Evolutionary conservation across 306 rosid species (phyloP).

Genomic region (Casuarina cunninghamiana): DNA sequence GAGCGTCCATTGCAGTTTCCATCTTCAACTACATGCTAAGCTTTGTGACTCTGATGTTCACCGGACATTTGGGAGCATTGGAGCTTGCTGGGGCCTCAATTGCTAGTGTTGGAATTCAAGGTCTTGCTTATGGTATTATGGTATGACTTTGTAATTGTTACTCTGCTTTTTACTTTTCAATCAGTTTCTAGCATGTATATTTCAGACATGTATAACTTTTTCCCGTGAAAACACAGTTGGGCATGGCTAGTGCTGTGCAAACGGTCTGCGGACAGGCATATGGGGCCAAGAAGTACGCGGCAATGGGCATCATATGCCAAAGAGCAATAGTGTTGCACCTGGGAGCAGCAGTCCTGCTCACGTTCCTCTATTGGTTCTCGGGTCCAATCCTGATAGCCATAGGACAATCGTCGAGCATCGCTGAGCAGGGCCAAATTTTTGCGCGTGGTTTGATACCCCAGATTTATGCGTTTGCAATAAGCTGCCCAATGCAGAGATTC

Average conservation of each 20-base stretch:
- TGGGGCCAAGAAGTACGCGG: constrained; percentile 53
- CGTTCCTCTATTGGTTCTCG: constrained; percentile 61
- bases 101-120: constrained; percentile 71
- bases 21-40: constrained; percentile 47
- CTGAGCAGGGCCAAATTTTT: constrained; percentile 48
- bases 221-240: constrained; percentile 38
- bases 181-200: too few species aligned
- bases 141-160: constrained; percentile 23
- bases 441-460: constrained; percentile 62
- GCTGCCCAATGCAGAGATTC: constrained; percentile 78
- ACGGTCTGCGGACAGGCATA: constrained; percentile 81
- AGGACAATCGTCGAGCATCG: constrained; percentile 47
- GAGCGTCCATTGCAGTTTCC: constrained; percentile 45
- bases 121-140: constrained; percentile 82
- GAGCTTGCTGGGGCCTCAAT: constrained; percentile 78
- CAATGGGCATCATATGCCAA: constrained; percentile 70
- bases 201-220: too few species aligned
- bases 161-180: too few species aligned
- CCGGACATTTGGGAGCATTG: constrained; percentile 63
- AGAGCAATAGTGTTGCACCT: constrained; percentile 64
- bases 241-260: constrained; percentile 84
- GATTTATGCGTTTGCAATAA: constrained; percentile 63
- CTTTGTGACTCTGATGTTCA: constrained; percentile 55
- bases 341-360: constrained; percentile 61
- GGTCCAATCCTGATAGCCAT: constrained; percentile 49